Base-by-base conservation (phyloP, 306 rosid genomes). In the Ormosia emarginata region DNA sequence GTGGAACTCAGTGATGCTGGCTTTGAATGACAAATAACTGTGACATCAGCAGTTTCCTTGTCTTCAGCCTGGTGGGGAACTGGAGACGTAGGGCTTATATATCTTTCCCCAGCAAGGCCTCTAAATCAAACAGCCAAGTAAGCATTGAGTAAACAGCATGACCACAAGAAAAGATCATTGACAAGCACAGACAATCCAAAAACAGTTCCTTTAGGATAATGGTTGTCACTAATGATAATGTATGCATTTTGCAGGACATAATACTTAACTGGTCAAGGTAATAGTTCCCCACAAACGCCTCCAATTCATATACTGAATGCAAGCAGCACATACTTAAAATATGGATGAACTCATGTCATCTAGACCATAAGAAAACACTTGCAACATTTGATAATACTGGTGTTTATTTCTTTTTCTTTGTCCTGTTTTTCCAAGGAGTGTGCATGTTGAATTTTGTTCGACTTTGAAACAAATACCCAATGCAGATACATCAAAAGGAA, bases 1-100 rank as follows among this genome's bases (percentile, higher is more conserved):
- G 98, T 93, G 67, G 98, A 93, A 79, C 98, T 91, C 82, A 93
- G 91, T 13, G 98, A 93, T 67, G 98, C 94, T 67, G 98, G 98
- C 70, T 89, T 90, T 61, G 98, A 93, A 87, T 93, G 98, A 86
- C 97, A 93, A 82, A 93, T 87, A 58, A 93, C 93, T 11, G 87
- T 91, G 81, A 84, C 87, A 72, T 93, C 97, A 8, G 86, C 87
- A 10, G 85, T 75, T 81, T 79, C 77, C 86, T 90, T 93, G 87
- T 86, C 91, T 80, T 91, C 94, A 67, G 82, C 83, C 39, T 70
- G 90, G 81, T 83, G 83, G 55, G 79, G 80, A 77, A 81, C 90
- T 17, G 85, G 82, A 49, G 79, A 85, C 64, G 82, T 12, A 34
- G 83, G 75, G 70, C 67, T 72, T 37, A 87, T 58, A 79, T 68